Evolutionary conservation across 2,329 filamentous ascomycete species (phyloP).

Genomic region (Pseudogymnoascus sp.): DNA sequence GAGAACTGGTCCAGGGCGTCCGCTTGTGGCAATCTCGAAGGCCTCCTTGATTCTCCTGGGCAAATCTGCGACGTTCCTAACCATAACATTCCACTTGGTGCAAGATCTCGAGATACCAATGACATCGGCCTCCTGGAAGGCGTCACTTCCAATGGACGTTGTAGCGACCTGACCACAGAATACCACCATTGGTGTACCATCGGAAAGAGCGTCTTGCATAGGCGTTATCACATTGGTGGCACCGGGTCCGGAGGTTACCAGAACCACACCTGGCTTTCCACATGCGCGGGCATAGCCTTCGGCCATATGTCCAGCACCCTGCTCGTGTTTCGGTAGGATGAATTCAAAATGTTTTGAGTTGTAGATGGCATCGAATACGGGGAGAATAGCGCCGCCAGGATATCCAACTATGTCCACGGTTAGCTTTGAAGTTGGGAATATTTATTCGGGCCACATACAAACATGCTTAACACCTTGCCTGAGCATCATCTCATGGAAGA

Average conservation of each 20-base stretch:
- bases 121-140: slow-evolving; percentile 94
- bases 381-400: slow-evolving; percentile 90
- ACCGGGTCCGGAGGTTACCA: slow-evolving; percentile 93
- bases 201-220: slow-evolving; percentile 91
- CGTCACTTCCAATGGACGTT: slow-evolving; percentile 83
- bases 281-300: slow-evolving; percentile 92
- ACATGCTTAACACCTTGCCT: slow-evolving; percentile 87
- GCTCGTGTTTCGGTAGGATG: slow-evolving; percentile 89
- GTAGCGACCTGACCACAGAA: slow-evolving; percentile 92
- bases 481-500: slow-evolving; percentile 99
- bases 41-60: slow-evolving; percentile 94
- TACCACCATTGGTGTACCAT: slow-evolving; percentile 92
- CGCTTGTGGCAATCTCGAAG: slow-evolving; percentile 94
- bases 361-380: slow-evolving; percentile 98
- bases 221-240: slow-evolving; percentile 96
- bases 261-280: slow-evolving; percentile 88
- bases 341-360: slow-evolving; percentile 97
- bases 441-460: slow-evolving; percentile 50
- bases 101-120: slow-evolving; percentile 89
- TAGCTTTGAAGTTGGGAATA: not conserved
- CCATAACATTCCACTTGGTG: slow-evolving; percentile 99
- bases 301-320: slow-evolving; percentile 97
- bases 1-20: slow-evolving; percentile 86
- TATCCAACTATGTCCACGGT: slow-evolving; percentile 60
- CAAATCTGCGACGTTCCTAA: slow-evolving; percentile 88